Percentiles rank a stretch among this genome's conserved stretches.
phyloP scores from a whole-genome alignment of 495 filamentous ascomycete genomes.

The Peziza echinospora region DNA sequence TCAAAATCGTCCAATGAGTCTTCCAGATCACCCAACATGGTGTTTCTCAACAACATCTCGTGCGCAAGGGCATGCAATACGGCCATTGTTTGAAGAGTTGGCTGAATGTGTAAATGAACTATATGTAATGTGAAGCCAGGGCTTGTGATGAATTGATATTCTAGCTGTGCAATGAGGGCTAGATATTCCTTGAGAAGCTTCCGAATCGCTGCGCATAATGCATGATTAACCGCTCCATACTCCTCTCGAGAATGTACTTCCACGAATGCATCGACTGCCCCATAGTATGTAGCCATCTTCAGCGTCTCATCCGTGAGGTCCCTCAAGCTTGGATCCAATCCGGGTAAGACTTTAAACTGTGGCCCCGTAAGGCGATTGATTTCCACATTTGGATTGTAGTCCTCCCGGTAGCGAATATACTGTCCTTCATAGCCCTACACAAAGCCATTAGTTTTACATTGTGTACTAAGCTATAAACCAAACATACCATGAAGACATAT shows the following conservation, averaged over 20 bases:
- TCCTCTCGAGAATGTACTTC: constrained; percentile 85
- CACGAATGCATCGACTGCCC: constrained; percentile 73
- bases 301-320: constrained; percentile 75
- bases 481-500: constrained; percentile 61
- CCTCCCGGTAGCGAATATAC: constrained; percentile 66
- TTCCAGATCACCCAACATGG: constrained; percentile 63
- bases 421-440: constrained; percentile 70
- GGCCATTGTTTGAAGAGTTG: constrained; percentile 69
- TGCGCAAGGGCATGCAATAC: constrained; percentile 73
- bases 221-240: constrained; percentile 90
- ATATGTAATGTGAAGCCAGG: constrained; percentile 75
- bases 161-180: constrained; percentile 75
- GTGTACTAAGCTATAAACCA: neutral
- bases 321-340: constrained; percentile 73
- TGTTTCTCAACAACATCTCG: constrained; percentile 70
- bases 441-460: neutral
- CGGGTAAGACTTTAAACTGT: constrained; percentile 51
- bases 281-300: constrained; percentile 88
- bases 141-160: constrained; percentile 74
- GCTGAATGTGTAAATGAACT: constrained; percentile 73
- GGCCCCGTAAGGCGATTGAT: constrained; percentile 71
- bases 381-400: constrained; percentile 64
- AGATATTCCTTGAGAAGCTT: constrained; percentile 84
- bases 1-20: constrained; percentile 60
- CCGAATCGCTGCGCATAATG: constrained; percentile 76